Evolutionary conservation across 257 asterid species (phyloP).

Genomic region (Voacanga thouarsii): DNA sequence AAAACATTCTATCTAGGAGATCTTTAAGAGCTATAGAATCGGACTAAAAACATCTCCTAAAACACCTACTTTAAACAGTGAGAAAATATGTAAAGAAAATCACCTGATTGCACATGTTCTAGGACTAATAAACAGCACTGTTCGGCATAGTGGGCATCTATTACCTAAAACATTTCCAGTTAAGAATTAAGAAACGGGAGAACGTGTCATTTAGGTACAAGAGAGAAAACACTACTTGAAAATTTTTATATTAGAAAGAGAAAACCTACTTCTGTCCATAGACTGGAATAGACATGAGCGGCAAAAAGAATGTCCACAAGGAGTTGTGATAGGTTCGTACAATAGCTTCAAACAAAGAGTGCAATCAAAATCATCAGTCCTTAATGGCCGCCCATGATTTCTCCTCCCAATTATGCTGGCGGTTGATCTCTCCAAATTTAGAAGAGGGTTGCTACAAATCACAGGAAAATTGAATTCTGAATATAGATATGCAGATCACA

Average conservation of each 20-base stretch:
- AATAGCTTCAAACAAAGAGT: constrained; percentile 86
- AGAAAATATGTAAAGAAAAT: constrained; percentile 20
- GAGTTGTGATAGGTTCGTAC: constrained; percentile 89
- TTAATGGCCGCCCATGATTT: constrained; percentile 54
- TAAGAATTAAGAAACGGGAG: not conserved
- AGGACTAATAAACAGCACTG: constrained; percentile 78
- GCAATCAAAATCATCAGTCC: constrained; percentile 94
- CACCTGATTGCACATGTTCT: constrained; percentile 85
- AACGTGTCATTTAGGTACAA: not conserved
- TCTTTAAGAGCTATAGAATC: not conserved
- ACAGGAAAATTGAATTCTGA: constrained; percentile 10
- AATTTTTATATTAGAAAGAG: constrained; percentile 2
- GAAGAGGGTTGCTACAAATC: constrained; percentile 55
- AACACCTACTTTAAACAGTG: not conserved
- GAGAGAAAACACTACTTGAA: constrained; percentile 3
- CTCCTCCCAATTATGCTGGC: constrained; percentile 41
- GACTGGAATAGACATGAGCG: constrained; percentile 93
- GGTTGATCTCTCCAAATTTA: constrained; percentile 51
- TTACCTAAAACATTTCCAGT: constrained; percentile 52
- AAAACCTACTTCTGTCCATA: constrained; percentile 81
- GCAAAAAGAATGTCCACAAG: constrained; percentile 98
- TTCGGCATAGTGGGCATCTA: constrained; percentile 92
- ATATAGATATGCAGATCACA: not conserved
- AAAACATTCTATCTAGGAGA: not conserved
- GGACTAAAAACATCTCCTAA: not conserved